Evolutionary conservation across 2,329 filamentous ascomycete species (phyloP).

Genomic region (Alternaria longipes): DNA sequence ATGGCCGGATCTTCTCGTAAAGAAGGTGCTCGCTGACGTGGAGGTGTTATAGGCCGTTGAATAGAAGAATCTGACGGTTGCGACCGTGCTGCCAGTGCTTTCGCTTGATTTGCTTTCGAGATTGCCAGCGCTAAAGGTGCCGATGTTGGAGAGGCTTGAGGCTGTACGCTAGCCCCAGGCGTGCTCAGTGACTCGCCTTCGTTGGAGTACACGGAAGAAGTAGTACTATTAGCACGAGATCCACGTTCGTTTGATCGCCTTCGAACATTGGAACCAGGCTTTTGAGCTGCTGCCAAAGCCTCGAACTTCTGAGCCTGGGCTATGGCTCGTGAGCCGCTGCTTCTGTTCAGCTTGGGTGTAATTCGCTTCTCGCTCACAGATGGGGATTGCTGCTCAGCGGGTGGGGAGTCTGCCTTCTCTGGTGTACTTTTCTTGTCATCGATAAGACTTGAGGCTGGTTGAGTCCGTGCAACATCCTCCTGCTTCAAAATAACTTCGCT

Average conservation of each 20-base stretch:
- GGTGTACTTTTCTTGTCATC: not conserved
- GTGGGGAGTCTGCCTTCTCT: not conserved
- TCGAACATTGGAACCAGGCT: not conserved
- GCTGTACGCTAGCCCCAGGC: not conserved
- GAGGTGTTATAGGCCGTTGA: constrained; percentile 12
- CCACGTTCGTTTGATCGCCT: constrained; percentile 3
- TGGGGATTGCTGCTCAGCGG: not conserved
- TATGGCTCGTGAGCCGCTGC: constrained; percentile 36
- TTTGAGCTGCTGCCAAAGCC: constrained; percentile 31
- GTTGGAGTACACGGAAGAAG: constrained; percentile 10
- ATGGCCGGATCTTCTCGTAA: constrained; percentile 14
- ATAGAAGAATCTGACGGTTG: not conserved
- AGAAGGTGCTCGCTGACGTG: constrained; percentile 9
- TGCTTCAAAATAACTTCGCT: not conserved
- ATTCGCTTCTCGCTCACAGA: constrained; percentile 25
- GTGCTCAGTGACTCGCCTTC: constrained; percentile 3
- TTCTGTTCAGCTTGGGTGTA: constrained; percentile 33
- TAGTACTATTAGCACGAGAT: constrained; percentile 19
- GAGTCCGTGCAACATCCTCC: not conserved
- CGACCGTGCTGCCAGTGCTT: not conserved
- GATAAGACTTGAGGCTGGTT: not conserved
- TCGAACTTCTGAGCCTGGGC: constrained; percentile 46
- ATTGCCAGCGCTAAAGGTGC: constrained; percentile 8
- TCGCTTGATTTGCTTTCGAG: constrained; percentile 6
- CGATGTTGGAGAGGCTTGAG: constrained; percentile 10